phyloP scores from a whole-genome alignment of 2,329 filamentous ascomycete genomes.

The Stemphylium beticola region DNA sequence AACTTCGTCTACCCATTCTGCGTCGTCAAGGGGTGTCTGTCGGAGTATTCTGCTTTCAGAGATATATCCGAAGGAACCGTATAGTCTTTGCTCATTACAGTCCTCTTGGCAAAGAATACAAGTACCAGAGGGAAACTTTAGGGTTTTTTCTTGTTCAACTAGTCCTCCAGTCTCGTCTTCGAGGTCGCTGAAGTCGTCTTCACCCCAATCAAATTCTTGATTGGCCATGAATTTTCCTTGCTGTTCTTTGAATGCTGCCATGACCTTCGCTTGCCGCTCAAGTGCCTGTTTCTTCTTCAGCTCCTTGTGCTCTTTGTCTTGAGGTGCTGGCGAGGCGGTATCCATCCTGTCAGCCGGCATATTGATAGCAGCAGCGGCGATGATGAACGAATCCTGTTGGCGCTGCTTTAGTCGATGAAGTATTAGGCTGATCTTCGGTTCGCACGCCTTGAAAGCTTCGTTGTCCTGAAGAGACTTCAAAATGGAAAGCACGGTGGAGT shows the following conservation, averaged over 20 bases:
- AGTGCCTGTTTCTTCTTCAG: conserved; percentile 89
- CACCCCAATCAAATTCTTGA: conserved; percentile 88
- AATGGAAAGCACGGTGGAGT: conserved; percentile 58
- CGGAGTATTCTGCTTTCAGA: conserved; percentile 85
- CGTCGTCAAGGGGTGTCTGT: conserved; percentile 81
- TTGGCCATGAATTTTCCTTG: conserved; percentile 93
- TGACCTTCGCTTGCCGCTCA: conserved; percentile 88
- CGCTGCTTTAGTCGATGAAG: conserved; percentile 85
- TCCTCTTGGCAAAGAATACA: conserved; percentile 98
- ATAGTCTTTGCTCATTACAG: conserved; percentile 84
- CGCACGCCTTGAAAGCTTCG: conserved; percentile 80
- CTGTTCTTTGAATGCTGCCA: conserved; percentile 98
- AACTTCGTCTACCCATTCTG: conserved; percentile 84
- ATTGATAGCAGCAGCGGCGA: conserved; percentile 64
- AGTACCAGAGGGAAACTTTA: conserved; percentile 90
- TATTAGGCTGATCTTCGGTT: conserved; percentile 83
- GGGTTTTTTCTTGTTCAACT: conserved; percentile 72
- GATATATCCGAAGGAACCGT: conserved; percentile 91
- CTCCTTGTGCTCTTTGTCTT: conserved; percentile 77
- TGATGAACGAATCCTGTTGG: conserved; percentile 74
- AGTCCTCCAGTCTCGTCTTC: conserved; percentile 66
- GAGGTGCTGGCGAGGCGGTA: conserved; percentile 77
- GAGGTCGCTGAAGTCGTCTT: conserved; percentile 78
- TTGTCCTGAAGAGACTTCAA: conserved; percentile 64
- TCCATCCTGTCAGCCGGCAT: conserved; percentile 79